Evolutionary conservation across 2,329 filamentous ascomycete species (phyloP), one percentile per base, ranked within the genome.

Genomic region (Decorospora gaudefroyi): DNA sequence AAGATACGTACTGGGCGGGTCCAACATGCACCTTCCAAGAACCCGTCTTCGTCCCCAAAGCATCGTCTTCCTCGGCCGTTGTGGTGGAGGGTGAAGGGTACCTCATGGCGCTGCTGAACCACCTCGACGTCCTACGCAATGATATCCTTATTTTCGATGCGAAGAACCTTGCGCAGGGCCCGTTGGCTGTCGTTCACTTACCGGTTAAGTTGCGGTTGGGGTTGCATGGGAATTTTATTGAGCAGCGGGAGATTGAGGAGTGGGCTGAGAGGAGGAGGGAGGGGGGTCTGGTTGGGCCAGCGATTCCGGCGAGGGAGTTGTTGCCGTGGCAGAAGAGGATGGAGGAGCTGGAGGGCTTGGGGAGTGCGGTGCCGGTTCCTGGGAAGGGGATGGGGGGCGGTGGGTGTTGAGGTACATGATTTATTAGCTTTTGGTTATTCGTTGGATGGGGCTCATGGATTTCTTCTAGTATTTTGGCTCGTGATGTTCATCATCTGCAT

Each of bases 21-120:
- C 67, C 63, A 17, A 69, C 62, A 7, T 65, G 69, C 17, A 76
- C 76, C 0, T 76, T 79, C 48, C 78, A 81, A 56, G 78, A 81
- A 49, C 78, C 78, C 0, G 73, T 76, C 0, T 81, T 81, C 43
- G 74, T 81, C 9, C 78, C 78, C 0, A 65, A 68, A 21, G 59
- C 60, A 0, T 65, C 69, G 2, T 67, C 66, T 13, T 70, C 65
- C 0, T n/a, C 18, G 7, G 11, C 25, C 3, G 15, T 15, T 2
- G 22, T 44, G 2, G 62, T 42, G 1, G 77, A 81, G 51, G 78
- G 76, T 0, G 76, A 80, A 38, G 78, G 78, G 1, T 80, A 78
- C 50, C 35, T 67, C 2, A 71, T 78, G 22, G 74, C 74, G 13
- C 30, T 73, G 67, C 12, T 78, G 69, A 61, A 68, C 72, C 51